These are phyloP conservation scores for Mucor velutinosus DNA, from an alignment of 371 early-diverging fungal genomes.

Conservation along the genomic window DNA sequence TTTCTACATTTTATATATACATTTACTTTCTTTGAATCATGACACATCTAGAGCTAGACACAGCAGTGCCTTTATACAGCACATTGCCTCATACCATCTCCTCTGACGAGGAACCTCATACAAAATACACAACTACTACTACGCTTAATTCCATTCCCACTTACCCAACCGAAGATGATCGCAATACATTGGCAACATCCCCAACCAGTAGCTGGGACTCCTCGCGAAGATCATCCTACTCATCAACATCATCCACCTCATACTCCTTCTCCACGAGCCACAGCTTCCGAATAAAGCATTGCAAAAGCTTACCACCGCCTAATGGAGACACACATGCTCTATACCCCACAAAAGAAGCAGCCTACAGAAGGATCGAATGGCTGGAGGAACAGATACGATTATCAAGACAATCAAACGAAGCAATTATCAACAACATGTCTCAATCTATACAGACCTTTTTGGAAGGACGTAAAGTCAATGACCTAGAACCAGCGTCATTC, in stretches of 20 bases:
- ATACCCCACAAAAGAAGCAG: background rate
- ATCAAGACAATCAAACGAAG: background rate
- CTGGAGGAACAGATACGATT: conserved; percentile 3
- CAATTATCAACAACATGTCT: background rate
- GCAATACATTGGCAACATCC: background rate
- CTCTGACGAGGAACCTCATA: background rate
- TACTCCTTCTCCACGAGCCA: background rate
- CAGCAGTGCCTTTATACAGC: background rate
- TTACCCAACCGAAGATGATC: background rate
- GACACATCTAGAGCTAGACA: background rate
- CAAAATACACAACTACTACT: background rate
- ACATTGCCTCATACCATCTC: background rate
- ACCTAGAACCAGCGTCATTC: background rate
- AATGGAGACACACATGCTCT: background rate
- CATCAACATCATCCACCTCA: conserved; percentile 1
- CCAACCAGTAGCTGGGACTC: conserved; percentile 6
- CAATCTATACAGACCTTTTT: background rate
- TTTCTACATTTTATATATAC: background rate
- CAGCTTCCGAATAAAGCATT: background rate
- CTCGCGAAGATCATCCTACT: conserved; percentile 7
- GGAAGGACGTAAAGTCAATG: background rate
- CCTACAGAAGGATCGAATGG: conserved; percentile 9
- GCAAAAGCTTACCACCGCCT: background rate
- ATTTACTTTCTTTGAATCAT: background rate
- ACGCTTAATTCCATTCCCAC: background rate